Evolutionary conservation across 768 basidiomycete species (phyloP), one percentile per base, ranked within the genome.

Genomic region (Russula earlei): DNA sequence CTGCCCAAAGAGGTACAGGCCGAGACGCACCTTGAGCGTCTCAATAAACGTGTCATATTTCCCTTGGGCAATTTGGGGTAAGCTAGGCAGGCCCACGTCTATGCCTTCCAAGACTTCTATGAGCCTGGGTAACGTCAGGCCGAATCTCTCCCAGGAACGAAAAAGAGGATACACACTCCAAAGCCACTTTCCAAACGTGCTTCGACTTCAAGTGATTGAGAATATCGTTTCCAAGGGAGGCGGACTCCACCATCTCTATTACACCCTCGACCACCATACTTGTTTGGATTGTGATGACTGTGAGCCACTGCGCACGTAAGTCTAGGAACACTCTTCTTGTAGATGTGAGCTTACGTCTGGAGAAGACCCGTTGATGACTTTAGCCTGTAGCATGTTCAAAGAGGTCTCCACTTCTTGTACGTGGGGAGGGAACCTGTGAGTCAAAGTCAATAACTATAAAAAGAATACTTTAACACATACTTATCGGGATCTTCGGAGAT

Each of bases 201-300:
- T 45, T 52, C 25, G 59, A 60, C 20, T 38, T 58, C 25, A 60
- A 34, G 20, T 58, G 59, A 50, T 44, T 29, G 17, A 24, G 20
- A 14, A 46, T 20, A 3, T 58, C 29, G 11, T 24, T 2, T 9
- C 6, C 10, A 5, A 48, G 11, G 2, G 7, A 3, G 41, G 24
- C 24, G 17, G 3, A 19, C 33, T 34, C 27, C n/a, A 48, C n/a
- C n/a, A 60, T 46, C 24, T 52, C 46, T n/a, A 53, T 19, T 29
- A 52, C 41, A 22, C 59, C 59, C 12, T 60, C 38, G 5, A 60
- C 33, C 0, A 60, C 38, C 55, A 60, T 60, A 24, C 38, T 52
- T 27, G 59, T 48, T n/a, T 60, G 29, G 15, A 60, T 38, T 12
- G 56, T 53, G 38, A 44, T 10, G 17, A 54, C 36, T 10, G 37